phyloP scores from a whole-genome alignment of 345 rosid species.

The Hibiscus trionum region DNA sequence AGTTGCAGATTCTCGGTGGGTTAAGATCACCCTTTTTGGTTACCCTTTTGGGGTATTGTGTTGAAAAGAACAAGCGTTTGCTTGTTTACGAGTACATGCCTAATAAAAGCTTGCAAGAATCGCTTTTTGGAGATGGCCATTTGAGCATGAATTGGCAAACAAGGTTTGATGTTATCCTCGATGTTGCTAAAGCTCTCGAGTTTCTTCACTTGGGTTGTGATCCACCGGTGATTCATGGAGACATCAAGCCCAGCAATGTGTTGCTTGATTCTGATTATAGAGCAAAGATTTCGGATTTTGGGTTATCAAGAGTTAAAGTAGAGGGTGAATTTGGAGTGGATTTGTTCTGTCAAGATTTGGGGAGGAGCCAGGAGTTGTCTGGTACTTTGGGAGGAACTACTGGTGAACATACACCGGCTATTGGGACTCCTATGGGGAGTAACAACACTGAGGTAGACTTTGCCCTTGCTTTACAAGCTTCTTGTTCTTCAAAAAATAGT shows the following conservation, averaged over 20 bases:
- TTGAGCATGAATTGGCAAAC: slow-evolving; percentile 64
- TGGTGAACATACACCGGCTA: slow-evolving; percentile 34
- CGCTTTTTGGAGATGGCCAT: slow-evolving; percentile 54
- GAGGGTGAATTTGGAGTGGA: slow-evolving; percentile 75
- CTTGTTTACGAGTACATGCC: slow-evolving; percentile 96
- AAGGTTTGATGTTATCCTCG: slow-evolving; percentile 55
- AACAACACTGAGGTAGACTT: slow-evolving; percentile 72
- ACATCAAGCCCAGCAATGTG: slow-evolving; percentile 86
- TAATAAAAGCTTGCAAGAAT: slow-evolving; percentile 79
- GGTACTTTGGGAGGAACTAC: slow-evolving; percentile 46
- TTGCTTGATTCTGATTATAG: slow-evolving; percentile 71
- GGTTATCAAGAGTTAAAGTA: slow-evolving; percentile 75
- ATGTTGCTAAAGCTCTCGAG: slow-evolving; percentile 80
- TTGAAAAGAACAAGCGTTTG: slow-evolving; percentile 64
- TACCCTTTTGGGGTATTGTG: slow-evolving; percentile 65
- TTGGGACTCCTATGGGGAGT: slow-evolving; percentile 42
- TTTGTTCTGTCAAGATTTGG: slow-evolving; percentile 71
- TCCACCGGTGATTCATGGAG: slow-evolving; percentile 93
- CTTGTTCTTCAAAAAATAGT: slow-evolving; percentile 71
- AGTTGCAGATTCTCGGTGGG: slow-evolving; percentile 93
- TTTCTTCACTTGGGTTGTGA: slow-evolving; percentile 82
- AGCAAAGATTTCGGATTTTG: slow-evolving; percentile 90
- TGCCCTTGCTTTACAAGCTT: slow-evolving; percentile 88
- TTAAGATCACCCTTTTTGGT: slow-evolving; percentile 71
- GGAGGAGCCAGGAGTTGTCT: slow-evolving; percentile 69